Percentiles rank a stretch among this genome's conserved stretches.
Conservation (phyloP, 345 rosid species). For the Eucalyptus leucophloia region DNA sequence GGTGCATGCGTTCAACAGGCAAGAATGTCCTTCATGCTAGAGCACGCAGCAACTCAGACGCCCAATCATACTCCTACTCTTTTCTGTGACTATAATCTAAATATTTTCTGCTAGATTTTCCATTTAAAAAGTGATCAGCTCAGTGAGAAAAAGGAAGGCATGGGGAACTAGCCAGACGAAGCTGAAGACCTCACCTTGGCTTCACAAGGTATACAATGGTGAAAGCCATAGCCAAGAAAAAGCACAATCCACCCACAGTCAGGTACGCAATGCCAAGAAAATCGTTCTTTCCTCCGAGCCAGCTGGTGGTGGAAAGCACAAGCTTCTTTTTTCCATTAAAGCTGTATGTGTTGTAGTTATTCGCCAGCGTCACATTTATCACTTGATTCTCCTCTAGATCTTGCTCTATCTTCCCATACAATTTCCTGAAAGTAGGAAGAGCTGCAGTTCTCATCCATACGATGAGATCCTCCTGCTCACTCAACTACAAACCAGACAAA, state of each 20-base stretch:
- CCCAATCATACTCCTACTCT: background rate
- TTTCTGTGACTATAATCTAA: background rate
- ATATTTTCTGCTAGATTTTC: background rate
- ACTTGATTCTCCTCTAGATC: conserved; percentile 50
- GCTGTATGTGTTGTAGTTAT: conserved; percentile 88
- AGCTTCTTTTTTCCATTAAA: conserved; percentile 92
- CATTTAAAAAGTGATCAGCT: background rate
- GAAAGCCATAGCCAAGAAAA: conserved; percentile 77
- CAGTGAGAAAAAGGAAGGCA: background rate
- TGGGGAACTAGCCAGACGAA: background rate
- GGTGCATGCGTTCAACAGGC: background rate
- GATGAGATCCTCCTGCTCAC: conserved; percentile 87
- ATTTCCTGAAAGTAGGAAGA: conserved; percentile 91
- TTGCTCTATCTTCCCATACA: conserved; percentile 86
- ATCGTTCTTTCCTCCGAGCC: conserved; percentile 98
- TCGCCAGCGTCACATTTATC: conserved; percentile 40
- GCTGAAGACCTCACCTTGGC: conserved; percentile 60
- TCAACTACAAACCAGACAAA: conserved; percentile 30
- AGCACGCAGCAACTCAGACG: background rate
- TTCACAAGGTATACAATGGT: conserved; percentile 73
- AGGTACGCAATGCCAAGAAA: conserved; percentile 97
- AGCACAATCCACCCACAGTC: conserved; percentile 82
- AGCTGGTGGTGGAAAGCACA: conserved; percentile 92
- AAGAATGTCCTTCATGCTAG: background rate
- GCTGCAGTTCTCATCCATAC: conserved; percentile 99